Evolutionary conservation across 2,329 filamentous ascomycete species (phyloP), one percentile per base, ranked within the genome.

Genomic region (Fusarium lateritium): DNA sequence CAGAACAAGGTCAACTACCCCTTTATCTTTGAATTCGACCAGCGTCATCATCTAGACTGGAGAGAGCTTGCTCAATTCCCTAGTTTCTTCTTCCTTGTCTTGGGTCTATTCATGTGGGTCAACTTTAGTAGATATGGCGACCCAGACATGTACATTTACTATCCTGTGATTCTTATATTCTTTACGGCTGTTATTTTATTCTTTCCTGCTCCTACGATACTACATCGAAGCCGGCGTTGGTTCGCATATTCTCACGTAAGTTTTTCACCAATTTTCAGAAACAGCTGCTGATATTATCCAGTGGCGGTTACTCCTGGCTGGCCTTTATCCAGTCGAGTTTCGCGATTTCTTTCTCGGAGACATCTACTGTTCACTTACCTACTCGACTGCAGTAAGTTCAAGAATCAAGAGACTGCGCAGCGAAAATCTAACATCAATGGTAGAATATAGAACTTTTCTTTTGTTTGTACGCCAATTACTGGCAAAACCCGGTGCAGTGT

Each of bases 281-380:
- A 26, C 9, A n/a, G 10, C 24, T 21, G 19, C 67, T 75, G 31
- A 76, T 56, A n/a, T 45, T 17, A 2, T 21, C 1, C 7, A 96
- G 91, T 97, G 92, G 88, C 92, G 96, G 64, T 84, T 98, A 19
- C 82, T 97, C 54, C 86, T 95, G 49, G 93, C 95, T 15, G 94
- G 94, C 6, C 78, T 97, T 21, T 98, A 97, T 75, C 94, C 94
- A 2, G 96, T 99, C 50, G 95, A 98, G 77, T 99, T 98, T 78
- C 89, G 94, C 60, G 96, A 99, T 79, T 98, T 99, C 81, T 98
- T 98, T 79, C 86, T 98, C 0, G 96, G 96, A 53, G 96, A 99
- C 77, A 98, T 98, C 85, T 97, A 97, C 79, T 98, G 95, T 80
- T 98, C 96, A 4, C 84, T 97, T 57, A 97, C 94, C 7, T 99